Evolutionary conservation across 805 yeast genomes (phyloP), one percentile per base, ranked within the genome.

Genomic region (Sugiyamaella boreocaroliniensis): DNA sequence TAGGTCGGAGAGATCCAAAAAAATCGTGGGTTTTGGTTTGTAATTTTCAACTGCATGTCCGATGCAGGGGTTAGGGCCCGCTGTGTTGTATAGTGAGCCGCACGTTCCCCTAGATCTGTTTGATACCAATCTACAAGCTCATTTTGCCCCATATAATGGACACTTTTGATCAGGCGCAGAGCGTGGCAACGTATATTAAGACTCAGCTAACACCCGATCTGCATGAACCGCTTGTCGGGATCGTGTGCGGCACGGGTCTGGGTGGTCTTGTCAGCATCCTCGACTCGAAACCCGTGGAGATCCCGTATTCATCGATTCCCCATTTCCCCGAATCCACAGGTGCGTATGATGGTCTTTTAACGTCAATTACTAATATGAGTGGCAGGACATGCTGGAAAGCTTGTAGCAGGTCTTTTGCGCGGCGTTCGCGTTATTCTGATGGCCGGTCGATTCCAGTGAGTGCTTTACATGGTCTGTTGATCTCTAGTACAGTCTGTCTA

Each of bases 221-320:
- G n/a, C 40, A 47, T 40, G 40, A 40, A 20, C 96, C 97, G 1
- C 71, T 80, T 55, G 82, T 81, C 0, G 78, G 89, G 53, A 85
- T 92, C 58, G 86, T 92, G 50, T 90, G 97, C 70, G 99, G 99
- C 6, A 86, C 97, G 4, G 99, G 99, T 0, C 74, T 92, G 15
- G 95, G 96, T 11, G 95, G 95, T 0, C 83, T 92, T 48, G 84
- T 90, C 1, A 74, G 78, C 47, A 69, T 76, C 20, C 64, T 85
- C 44, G 61, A 70, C n/a, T 62, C 68, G 12, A 56, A 56, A 15
- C 37, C 37, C 4, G 68, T 80, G 18, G 78, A 74, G 47, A 75
- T 92, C 26, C 71, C 83, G 1, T 92, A 89, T 65, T 59, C 66
- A 6, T 74, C 76, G 0, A 86, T 92, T 47, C 97, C 97, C 0